Conservation (phyloP, 1,284 basidiomycete genomes). For the Veloboletus limbatus region DNA sequence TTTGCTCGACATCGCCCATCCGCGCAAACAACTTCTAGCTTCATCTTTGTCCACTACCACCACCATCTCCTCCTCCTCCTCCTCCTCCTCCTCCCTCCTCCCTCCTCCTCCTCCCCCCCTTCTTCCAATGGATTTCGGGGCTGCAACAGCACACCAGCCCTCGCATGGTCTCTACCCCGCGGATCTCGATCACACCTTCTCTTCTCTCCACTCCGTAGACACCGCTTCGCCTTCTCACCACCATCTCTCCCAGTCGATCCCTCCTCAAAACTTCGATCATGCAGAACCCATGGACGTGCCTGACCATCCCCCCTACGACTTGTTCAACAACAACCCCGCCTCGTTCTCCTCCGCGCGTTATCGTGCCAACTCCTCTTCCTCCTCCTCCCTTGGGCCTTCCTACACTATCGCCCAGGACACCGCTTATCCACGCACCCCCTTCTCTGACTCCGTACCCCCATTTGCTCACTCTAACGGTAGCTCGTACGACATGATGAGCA, state of each 20-base stretch:
- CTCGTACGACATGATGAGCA: slow-evolving; percentile 63
- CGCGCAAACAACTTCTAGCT: slow-evolving; percentile 23
- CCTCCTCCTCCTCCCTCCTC: slow-evolving; percentile 20
- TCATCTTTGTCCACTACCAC: slow-evolving; percentile 24
- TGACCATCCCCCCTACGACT: slow-evolving; percentile 56
- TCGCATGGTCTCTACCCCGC: slow-evolving; percentile 47
- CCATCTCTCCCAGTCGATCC: slow-evolving; percentile 34
- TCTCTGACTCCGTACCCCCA: slow-evolving; percentile 54
- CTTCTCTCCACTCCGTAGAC: slow-evolving; percentile 36
- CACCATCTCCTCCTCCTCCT: slow-evolving; percentile 20
- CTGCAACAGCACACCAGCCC: slow-evolving; percentile 32
- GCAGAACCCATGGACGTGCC: slow-evolving; percentile 44
- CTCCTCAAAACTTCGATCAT: slow-evolving; percentile 41
- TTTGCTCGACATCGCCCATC: slow-evolving; percentile 35
- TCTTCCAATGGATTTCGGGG: slow-evolving; percentile 52
- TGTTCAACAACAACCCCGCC: slow-evolving; percentile 50
- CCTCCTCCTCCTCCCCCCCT: slow-evolving; percentile 31
- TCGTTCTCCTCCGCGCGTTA: slow-evolving; percentile 58
- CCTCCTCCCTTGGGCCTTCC: slow-evolving; percentile 54
- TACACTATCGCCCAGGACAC: slow-evolving; percentile 53
- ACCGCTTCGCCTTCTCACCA: slow-evolving; percentile 35
- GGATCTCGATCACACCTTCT: slow-evolving; percentile 50
- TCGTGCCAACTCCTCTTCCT: slow-evolving; percentile 63
- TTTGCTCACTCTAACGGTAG: slow-evolving; percentile 50
- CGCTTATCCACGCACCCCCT: slow-evolving; percentile 57